Conservation (phyloP, 78 protist species). For the Thecamonas trahens region DNA sequence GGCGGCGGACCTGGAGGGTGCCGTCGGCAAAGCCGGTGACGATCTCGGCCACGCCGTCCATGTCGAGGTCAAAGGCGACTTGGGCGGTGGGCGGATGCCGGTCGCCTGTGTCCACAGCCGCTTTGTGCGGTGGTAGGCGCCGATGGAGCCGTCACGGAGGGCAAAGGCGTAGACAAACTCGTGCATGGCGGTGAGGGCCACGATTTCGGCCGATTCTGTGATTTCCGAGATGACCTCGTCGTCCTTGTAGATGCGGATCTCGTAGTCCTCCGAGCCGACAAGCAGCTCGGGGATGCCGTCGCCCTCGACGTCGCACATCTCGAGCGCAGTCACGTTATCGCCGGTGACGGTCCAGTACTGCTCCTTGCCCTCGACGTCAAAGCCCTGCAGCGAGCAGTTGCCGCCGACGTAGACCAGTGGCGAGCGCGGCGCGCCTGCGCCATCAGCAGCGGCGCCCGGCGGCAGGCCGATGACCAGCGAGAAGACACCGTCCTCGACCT, state of each 20-base stretch:
- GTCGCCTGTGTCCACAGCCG: conserved; percentile 15
- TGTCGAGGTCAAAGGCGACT: conserved; percentile 34
- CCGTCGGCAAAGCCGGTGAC: conserved; percentile 39
- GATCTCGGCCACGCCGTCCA: conserved; percentile 51
- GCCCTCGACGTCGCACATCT: background rate
- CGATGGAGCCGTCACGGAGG: conserved; percentile 46
- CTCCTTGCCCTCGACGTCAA: conserved; percentile 32
- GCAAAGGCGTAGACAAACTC: background rate
- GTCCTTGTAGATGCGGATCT: conserved; percentile 28
- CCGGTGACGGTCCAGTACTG: conserved; percentile 44
- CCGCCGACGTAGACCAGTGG: conserved; percentile 49
- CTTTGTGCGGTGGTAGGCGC: conserved; percentile 27
- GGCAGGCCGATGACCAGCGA: background rate
- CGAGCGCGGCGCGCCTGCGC: background rate
- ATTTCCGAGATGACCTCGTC: conserved; percentile 28
- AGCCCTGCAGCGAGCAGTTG: conserved; percentile 49
- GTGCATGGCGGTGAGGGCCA: background rate
- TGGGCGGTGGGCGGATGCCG: background rate
- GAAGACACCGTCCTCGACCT: conserved; percentile 40
- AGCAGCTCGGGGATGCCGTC: conserved; percentile 30
- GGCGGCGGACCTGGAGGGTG: conserved; percentile 23
- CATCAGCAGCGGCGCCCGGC: background rate
- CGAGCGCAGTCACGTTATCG: conserved; percentile 36
- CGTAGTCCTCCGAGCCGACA: conserved; percentile 50
- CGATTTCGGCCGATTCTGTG: conserved; percentile 17